Evolutionary conservation across 768 basidiomycete species (phyloP), one percentile per base, ranked within the genome.

Genomic region (Pulveroboletus sp.): DNA sequence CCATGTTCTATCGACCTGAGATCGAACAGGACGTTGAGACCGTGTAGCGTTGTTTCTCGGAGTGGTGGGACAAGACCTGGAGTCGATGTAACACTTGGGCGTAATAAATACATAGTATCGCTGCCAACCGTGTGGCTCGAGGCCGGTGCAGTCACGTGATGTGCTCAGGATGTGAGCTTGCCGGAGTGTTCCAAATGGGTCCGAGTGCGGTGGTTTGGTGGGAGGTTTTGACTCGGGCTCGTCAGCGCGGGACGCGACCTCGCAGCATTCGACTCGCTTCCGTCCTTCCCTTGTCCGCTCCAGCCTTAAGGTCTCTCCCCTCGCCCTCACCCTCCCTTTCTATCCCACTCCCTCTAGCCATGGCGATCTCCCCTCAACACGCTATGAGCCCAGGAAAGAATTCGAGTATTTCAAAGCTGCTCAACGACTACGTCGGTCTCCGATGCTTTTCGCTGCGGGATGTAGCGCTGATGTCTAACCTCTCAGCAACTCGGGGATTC

Each of bases 401-500:
- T 31, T 54, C 76, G 15, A 69, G 68, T 50, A 63, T 65, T 47
- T 77, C 76, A 48, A 83, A 80, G 63, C 67, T 79, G 36, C 76
- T 84, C 56, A 81, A 84, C 73, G 82, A 84, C 65, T 84, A 82
- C 63, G 82, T 84, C 61, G 51, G 79, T 50, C 35, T 40, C 35
- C 31, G 28, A n/a, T 30, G 8, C 8, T 36, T 41, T 44, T 43
- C 18, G 13, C 30, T 6, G 9, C 18, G 43, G 32, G 36, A 17
- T 46, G 38, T 15, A 37, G 50, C 36, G 10, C 28, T 64, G 47
- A 63, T 38, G 4, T 43, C 39, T 32, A 32, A 35, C 50, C 11
- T 44, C 21, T 31, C 55, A 94, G 92, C 93, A 97, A 93, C 80
- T 97, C 41, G 93, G 93, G 17, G 93, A 97, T 65, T 89, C 86